Conservation (phyloP, 257 asterid species). For the Craterostigma plantagineum region DNA sequence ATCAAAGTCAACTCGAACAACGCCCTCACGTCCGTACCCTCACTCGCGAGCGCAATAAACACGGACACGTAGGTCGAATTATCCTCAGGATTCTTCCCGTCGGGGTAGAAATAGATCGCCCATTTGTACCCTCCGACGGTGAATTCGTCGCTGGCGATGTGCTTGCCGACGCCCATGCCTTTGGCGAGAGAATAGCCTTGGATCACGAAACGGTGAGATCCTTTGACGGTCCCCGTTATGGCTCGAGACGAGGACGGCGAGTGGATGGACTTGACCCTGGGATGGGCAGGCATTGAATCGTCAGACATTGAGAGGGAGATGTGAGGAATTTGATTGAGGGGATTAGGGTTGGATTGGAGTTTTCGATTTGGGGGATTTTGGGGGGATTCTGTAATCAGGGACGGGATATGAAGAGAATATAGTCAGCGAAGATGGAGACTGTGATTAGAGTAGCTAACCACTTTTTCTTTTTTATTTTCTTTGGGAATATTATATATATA, state of each 20-base stretch:
- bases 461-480: too few relatives aligned
- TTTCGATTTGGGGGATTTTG: too few relatives aligned
- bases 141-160: constrained; percentile 52
- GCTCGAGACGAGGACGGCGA: constrained; percentile 46
- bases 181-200: constrained; percentile 53
- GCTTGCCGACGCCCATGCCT: constrained; percentile 60
- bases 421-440: too few relatives aligned
- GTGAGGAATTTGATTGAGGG: too few relatives aligned
- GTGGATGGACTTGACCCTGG: too few relatives aligned
- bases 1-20: constrained; percentile 53
- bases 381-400: background rate
- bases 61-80: constrained; percentile 43
- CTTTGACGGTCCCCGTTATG: constrained; percentile 43
- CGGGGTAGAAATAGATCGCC: constrained; percentile 61
- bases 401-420: too few relatives aligned
- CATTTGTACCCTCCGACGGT: constrained; percentile 55
- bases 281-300: too few relatives aligned
- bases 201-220: constrained; percentile 48
- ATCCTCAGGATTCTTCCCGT: constrained; percentile 50
- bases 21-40: constrained; percentile 60
- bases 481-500: too few relatives aligned
- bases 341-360: too few relatives aligned
- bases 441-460: too few relatives aligned
- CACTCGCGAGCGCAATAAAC: constrained; percentile 51
- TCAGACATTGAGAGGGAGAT: too few relatives aligned